phyloP scores from a whole-genome alignment of 2,329 filamentous ascomycete genomes.

The Neopestalotiopsis clavispora region DNA sequence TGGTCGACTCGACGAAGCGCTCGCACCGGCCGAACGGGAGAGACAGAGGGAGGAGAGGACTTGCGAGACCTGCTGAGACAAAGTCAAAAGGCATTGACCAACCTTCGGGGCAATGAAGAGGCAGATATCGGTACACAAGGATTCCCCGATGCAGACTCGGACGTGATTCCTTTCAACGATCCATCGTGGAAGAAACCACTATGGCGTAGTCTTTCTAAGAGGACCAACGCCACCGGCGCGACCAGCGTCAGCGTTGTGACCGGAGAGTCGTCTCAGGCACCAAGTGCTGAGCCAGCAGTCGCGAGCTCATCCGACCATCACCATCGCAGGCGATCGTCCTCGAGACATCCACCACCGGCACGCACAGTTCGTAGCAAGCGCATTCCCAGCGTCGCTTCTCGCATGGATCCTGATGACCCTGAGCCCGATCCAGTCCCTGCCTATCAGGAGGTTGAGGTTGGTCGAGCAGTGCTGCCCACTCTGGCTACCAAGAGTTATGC shows the following conservation, averaged over 20 bases:
- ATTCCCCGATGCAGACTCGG: not conserved
- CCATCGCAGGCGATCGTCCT: not conserved
- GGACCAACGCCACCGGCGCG: constrained; percentile 6
- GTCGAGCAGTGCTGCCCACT: not conserved
- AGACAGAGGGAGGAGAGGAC: constrained; percentile 11
- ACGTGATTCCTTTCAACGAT: not conserved
- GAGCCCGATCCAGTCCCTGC: constrained; percentile 2
- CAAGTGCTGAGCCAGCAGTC: not conserved
- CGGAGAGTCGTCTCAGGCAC: not conserved
- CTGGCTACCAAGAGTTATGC: not conserved
- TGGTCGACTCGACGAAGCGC: constrained; percentile 7
- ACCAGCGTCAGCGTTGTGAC: constrained; percentile 1
- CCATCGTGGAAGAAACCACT: constrained; percentile 5
- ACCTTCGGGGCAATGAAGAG: not conserved
- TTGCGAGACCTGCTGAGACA: constrained; percentile 1
- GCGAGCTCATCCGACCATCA: not conserved
- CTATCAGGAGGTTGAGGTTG: not conserved
- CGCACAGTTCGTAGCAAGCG: constrained; percentile 1
- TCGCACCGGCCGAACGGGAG: constrained; percentile 3
- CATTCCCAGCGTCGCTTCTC: constrained; percentile 6
- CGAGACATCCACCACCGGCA: not conserved
- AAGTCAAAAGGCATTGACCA: not conserved
- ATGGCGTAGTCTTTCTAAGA: constrained; percentile 5
- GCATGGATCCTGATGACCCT: constrained; percentile 5
- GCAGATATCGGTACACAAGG: not conserved